These are phyloP conservation scores for Domatiomyces catenatus DNA, from an alignment of 2,329 filamentous ascomycete species.

Conservation along the genomic window DNA sequence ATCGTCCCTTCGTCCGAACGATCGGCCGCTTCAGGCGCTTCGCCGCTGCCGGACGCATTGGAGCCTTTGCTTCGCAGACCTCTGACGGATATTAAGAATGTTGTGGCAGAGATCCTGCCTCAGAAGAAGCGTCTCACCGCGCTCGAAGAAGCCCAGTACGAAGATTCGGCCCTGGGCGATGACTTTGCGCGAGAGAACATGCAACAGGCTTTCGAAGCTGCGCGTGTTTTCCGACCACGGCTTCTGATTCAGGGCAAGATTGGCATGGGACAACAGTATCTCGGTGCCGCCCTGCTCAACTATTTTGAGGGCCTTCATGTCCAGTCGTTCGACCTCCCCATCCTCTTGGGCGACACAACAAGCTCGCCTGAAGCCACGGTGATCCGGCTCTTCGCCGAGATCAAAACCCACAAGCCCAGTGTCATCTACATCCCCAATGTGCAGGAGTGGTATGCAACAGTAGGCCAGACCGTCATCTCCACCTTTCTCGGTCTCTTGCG, in stretches of 20 bases:
- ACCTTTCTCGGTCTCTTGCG: slow-evolving; percentile 72
- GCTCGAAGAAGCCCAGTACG: slow-evolving; percentile 82
- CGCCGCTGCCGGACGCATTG: slow-evolving; percentile 61
- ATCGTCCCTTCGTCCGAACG: slow-evolving; percentile 90
- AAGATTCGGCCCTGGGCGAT: slow-evolving; percentile 65
- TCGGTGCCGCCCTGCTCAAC: slow-evolving; percentile 71
- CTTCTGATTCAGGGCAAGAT: slow-evolving; percentile 65
- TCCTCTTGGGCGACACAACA: slow-evolving; percentile 66
- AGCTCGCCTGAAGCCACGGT: slow-evolving; percentile 74
- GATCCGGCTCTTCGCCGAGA: slow-evolving; percentile 79
- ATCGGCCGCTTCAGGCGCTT: slow-evolving; percentile 69
- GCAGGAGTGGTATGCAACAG: slow-evolving; percentile 67
- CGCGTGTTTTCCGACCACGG: slow-evolving; percentile 74
- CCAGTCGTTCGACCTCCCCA: slow-evolving; percentile 83
- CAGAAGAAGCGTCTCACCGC: slow-evolving; percentile 76
- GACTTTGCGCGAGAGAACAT: slow-evolving; percentile 74
- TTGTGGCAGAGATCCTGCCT: slow-evolving; percentile 64
- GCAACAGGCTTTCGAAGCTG: slow-evolving; percentile 66
- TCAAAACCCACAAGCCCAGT: slow-evolving; percentile 85
- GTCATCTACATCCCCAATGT: slow-evolving; percentile 89
- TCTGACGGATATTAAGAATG: slow-evolving; percentile 50
- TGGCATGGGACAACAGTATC: slow-evolving; percentile 89
- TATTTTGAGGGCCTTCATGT: slow-evolving; percentile 89
- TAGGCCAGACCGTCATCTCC: slow-evolving; percentile 49
- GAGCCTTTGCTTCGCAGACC: slow-evolving; percentile 67